Evolutionary conservation across 106 monocot genomes (phyloP).

Genomic region (Gastrodia elata): DNA sequence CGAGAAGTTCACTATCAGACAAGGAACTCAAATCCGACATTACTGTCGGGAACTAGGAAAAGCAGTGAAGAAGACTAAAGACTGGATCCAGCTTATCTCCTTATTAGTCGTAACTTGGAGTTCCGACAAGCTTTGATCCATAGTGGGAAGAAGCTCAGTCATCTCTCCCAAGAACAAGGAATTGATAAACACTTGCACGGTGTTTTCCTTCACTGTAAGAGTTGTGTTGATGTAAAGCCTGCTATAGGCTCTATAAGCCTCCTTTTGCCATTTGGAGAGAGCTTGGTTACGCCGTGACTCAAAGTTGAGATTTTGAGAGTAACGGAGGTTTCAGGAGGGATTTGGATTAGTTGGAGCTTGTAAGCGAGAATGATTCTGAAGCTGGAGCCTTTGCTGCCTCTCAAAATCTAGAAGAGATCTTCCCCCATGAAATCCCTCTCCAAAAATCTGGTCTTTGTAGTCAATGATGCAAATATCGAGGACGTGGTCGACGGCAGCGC

Average conservation of each 20-base stretch:
- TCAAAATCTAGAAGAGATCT: conserved; percentile 48
- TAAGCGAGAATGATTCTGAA: conserved; percentile 41
- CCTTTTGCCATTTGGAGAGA: conserved; percentile 36
- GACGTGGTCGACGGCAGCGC: conserved; percentile 31
- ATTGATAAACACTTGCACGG: conserved; percentile 11
- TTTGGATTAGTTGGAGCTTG: conserved; percentile 22
- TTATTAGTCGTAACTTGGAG: conserved; percentile 7
- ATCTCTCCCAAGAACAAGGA: conserved; percentile 32
- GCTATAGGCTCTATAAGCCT: conserved; percentile 18
- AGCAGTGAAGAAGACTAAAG: conserved; percentile 13
- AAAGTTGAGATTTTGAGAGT: conserved; percentile 12
- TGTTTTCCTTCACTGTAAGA: not conserved
- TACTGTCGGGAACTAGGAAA: too few species aligned
- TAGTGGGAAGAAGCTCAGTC: conserved; percentile 9
- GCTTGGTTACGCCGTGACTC: conserved; percentile 9
- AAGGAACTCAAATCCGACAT: too few species aligned
- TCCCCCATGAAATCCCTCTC: conserved; percentile 49
- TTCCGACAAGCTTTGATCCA: conserved; percentile 18
- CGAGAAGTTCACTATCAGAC: too few species aligned
- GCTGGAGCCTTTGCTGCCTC: conserved; percentile 40
- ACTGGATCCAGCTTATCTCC: conserved; percentile 48
- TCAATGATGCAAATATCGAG: conserved; percentile 35
- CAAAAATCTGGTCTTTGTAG: conserved; percentile 15
- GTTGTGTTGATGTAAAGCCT: conserved; percentile 20
- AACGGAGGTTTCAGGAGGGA: conserved; percentile 27